Percentiles rank a stretch among this genome's conserved stretches.
These are phyloP conservation scores for Cryptosporidium sp. DNA, from an alignment of 169 alveolate species.

Conservation along the genomic window DNA sequence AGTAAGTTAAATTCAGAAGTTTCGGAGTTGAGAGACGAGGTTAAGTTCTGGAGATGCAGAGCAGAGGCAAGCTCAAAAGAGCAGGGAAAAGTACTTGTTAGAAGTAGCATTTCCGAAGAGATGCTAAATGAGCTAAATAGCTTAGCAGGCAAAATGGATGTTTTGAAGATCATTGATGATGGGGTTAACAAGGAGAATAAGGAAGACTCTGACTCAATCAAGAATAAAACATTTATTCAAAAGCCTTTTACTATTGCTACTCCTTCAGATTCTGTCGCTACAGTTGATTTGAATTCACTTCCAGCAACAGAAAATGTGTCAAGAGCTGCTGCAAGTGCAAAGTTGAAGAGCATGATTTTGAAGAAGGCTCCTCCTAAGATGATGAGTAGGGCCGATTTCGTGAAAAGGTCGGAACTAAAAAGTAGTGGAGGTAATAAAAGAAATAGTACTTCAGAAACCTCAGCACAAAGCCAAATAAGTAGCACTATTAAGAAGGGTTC, in stretches of 20 bases:
- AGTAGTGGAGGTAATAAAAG: background rate
- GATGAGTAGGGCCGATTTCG: constrained; percentile 56
- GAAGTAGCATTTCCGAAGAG: constrained; percentile 53
- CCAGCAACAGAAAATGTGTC: background rate
- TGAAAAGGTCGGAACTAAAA: constrained; percentile 17
- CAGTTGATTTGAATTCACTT: background rate
- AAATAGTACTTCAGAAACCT: background rate
- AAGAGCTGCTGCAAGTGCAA: background rate
- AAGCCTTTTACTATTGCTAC: background rate
- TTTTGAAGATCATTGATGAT: background rate
- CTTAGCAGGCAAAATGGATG: constrained; percentile 25
- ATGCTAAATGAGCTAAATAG: constrained; percentile 48
- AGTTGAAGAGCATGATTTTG: background rate
- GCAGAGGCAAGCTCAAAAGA: constrained; percentile 22
- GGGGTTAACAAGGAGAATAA: background rate
- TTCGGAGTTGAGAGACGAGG: constrained; percentile 10
- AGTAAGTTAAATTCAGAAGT: constrained; percentile 17
- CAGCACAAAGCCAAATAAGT: background rate
- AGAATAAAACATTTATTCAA: background rate
- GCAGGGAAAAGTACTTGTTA: constrained; percentile 11
- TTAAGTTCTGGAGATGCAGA: constrained; percentile 63
- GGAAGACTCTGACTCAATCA: background rate
- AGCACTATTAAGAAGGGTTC: background rate
- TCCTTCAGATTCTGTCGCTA: background rate
- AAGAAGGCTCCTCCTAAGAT: constrained; percentile 64